Base-by-base conservation (phyloP, 352 stramenopile genomes). In the Lagenidium giganteum region DNA sequence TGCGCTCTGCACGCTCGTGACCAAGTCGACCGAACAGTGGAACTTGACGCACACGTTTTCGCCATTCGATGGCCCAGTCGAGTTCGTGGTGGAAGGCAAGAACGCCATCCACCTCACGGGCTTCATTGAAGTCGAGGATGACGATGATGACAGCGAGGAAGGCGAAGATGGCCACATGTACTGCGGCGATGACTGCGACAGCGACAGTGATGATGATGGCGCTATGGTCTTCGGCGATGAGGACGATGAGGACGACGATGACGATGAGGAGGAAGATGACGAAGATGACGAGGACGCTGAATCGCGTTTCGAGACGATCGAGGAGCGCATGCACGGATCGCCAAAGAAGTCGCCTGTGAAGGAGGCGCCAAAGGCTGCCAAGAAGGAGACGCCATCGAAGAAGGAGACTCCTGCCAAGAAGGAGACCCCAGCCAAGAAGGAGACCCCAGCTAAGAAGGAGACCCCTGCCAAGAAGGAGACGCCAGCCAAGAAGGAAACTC, bases 91-190 rank as follows among this genome's bases (percentile, higher is more conserved):
- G 47, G 76, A 89, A 36, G 81, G 81, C 24, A 59, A 68, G 16
- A 91, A 91, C 50, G 59, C 70, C 22, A 83, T 93, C 47, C 81
- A 93, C 61, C 38, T 93, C 30, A 90, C 81, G 17, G 81, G 76
- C 9, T 78, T 88, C 49, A 79, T 93, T 8, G 81, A 93, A 27
- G 64, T 88, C 18, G 37, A 89, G 43, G 76, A 88, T 6, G 77
- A 85, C 14, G 72, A 89, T 13, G 73, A 86, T 20, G 81, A 80
- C 3, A 60, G 83, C 16, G 65, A 80, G 40, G 48, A 87, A 25
- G 67, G 69, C n/a, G 75, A 79, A 17, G 61, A 60, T 36, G 55
- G 66, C 13, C 47, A 32, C 12, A 49, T 56, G 42, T 28, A 40
- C 22, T n/a, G n/a, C n/a, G 53, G 44, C 33, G 54, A 28, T 1